Conservation (phyloP, 2,329 filamentous ascomycete species). For the Ophiostoma novo-ulmi region DNA sequence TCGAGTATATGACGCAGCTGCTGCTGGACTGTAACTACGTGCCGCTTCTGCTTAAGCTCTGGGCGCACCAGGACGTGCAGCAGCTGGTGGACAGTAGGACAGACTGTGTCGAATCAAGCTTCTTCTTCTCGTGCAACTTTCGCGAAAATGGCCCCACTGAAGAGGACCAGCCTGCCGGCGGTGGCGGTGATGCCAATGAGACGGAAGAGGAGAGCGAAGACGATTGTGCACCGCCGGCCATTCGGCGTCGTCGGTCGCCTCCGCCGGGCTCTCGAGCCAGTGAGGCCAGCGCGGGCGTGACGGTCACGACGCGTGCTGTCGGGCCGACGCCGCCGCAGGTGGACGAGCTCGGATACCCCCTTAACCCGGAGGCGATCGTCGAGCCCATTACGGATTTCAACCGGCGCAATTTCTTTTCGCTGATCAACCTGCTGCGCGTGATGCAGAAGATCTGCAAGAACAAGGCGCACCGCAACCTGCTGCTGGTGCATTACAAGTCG, state of each 20-base stretch:
- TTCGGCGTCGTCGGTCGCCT: constrained; percentile 53
- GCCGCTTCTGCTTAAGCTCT: constrained; percentile 84
- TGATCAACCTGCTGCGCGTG: constrained; percentile 90
- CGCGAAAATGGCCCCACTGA: constrained; percentile 35
- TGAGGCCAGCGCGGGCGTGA: constrained; percentile 35
- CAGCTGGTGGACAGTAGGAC: constrained; percentile 80
- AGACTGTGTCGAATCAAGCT: constrained; percentile 74
- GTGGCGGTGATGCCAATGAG: constrained; percentile 38
- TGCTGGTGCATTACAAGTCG: constrained; percentile 93
- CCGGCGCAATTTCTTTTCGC: constrained; percentile 88
- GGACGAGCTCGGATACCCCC: constrained; percentile 81
- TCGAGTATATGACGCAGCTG: constrained; percentile 90
- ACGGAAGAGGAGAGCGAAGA: constrained; percentile 60
- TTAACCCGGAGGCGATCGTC: constrained; percentile 57
- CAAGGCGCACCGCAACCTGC: constrained; percentile 89
- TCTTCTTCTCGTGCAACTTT: constrained; percentile 87
- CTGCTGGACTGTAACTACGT: constrained; percentile 93
- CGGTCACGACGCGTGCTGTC: constrained; percentile 58
- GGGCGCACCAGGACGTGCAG: constrained; percentile 91
- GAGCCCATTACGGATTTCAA: constrained; percentile 85
- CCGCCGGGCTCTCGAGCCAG: not conserved
- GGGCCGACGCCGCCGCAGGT: constrained; percentile 60
- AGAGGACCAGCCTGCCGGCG: constrained; percentile 29
- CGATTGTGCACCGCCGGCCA: constrained; percentile 80
- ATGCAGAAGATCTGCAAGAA: constrained; percentile 97